Percentiles rank a stretch among this genome's conserved stretches.
Conservation (phyloP, 2,329 filamentous ascomycete genomes). For the Fusarium subtropicale region DNA sequence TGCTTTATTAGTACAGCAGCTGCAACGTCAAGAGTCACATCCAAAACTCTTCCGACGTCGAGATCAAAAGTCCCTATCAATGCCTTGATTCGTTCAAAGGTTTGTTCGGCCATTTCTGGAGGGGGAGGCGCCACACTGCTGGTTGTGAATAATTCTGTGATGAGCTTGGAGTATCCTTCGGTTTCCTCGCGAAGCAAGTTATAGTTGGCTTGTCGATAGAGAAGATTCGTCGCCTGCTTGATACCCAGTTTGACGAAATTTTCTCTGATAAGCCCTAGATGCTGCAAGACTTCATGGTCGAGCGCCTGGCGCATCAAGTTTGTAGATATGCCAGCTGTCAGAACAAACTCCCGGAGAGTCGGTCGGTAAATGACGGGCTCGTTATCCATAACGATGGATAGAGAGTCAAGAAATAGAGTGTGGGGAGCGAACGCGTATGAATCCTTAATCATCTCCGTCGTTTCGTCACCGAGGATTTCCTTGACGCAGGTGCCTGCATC, state of each 20-base stretch:
- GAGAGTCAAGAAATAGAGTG: constrained; percentile 82
- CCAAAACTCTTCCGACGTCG: constrained; percentile 92
- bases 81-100: constrained; percentile 92
- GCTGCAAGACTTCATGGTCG: constrained; percentile 80
- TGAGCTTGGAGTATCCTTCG: constrained; percentile 95
- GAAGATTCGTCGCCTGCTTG: constrained; percentile 88
- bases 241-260: constrained; percentile 87
- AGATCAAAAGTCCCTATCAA: constrained; percentile 97
- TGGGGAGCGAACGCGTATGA: constrained; percentile 69
- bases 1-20: constrained; percentile 94
- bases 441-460: constrained; percentile 62
- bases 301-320: constrained; percentile 82
- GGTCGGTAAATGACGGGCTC: constrained; percentile 65
- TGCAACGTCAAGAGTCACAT: constrained; percentile 95
- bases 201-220: constrained; percentile 97
- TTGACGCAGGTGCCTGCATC: constrained; percentile 80
- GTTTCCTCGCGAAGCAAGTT: constrained; percentile 95
- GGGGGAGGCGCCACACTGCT: constrained; percentile 79
- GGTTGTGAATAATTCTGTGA: constrained; percentile 94
- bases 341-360: constrained; percentile 74
- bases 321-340: constrained; percentile 77
- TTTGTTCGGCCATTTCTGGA: constrained; percentile 81
- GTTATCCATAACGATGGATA: constrained; percentile 82
- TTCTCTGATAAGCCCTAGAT: constrained; percentile 83
- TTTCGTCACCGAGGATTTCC: constrained; percentile 74